Conservation (phyloP, 352 stramenopile genomes). For the Phytophthora citrophthora region DNA sequence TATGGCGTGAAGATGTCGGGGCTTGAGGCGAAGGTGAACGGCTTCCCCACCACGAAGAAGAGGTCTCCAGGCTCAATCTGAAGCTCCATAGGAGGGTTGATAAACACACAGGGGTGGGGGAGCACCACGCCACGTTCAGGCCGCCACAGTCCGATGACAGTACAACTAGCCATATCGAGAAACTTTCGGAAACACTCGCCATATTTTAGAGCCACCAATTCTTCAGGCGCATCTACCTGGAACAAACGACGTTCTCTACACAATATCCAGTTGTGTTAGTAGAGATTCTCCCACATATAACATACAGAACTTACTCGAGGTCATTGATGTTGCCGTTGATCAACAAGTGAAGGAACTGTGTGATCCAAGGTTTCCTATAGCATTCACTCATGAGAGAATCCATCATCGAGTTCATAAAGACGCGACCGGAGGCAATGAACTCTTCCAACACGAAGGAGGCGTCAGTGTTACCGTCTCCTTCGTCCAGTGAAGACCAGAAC, state of each 20-base stretch:
- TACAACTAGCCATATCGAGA: slow-evolving; percentile 68
- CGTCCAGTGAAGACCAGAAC: slow-evolving; percentile 44
- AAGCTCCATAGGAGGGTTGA: slow-evolving; percentile 60
- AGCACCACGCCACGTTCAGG: slow-evolving; percentile 55
- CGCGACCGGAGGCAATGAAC: slow-evolving; percentile 72
- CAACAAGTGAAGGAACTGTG: slow-evolving; percentile 66
- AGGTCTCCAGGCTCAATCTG: slow-evolving; percentile 64
- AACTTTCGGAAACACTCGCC: slow-evolving; percentile 74
- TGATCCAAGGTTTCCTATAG: slow-evolving; percentile 81
- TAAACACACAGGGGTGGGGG: slow-evolving; percentile 74
- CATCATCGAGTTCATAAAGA: slow-evolving; percentile 79
- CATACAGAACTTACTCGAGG: slow-evolving; percentile 50
- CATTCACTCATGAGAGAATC: slow-evolving; percentile 81
- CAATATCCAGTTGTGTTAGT: too few species aligned
- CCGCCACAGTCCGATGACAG: slow-evolving; percentile 71
- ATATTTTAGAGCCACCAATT: slow-evolving; percentile 58
- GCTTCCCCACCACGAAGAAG: slow-evolving; percentile 76
- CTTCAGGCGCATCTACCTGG: slow-evolving; percentile 62
- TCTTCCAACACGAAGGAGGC: slow-evolving; percentile 69
- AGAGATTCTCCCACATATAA: background rate
- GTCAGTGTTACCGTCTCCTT: slow-evolving; percentile 37
- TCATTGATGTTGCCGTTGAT: slow-evolving; percentile 69
- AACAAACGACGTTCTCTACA: slow-evolving; percentile 67
- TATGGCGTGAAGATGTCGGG: slow-evolving; percentile 38
- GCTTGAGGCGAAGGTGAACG: slow-evolving; percentile 51